Evolutionary conservation across 805 yeast genomes (phyloP), one percentile per base, ranked within the genome.

Genomic region (Saturnispora diversa): DNA sequence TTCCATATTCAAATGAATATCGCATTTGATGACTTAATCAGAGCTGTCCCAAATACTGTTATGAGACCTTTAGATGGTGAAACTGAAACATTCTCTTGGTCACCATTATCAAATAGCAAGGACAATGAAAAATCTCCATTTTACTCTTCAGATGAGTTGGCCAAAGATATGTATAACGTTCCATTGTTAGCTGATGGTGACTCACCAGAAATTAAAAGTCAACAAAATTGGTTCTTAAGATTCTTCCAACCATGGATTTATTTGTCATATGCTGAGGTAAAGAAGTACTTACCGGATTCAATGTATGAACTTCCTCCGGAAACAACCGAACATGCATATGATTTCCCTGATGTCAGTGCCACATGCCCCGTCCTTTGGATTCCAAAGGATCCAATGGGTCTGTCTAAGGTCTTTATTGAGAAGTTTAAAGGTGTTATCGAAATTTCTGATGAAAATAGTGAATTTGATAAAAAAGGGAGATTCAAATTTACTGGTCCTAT

Each of bases 311-410:
- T 63, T 27, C 73, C 72, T 16, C 66, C 69, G 20, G 49, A 50
- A 21, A 71, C 73, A 12, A 66, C 75, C 43, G 67, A 72, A 37
- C 76, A 73, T 46, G 92, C 95, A 1, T 90, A 80, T 60, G 75
- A 77, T 53, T 73, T 71, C 54, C 97, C 97, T 2, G 84, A 80
- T 6, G 77, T 80, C 13, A 64, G 75, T 21, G 80, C 80, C 0
- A 58, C 67, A 33, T 72, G 84, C 50, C 94, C 95, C 2, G 66
- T 69, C n/a, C 63, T 90, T 16, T 90, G 98, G 98, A 75, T 90
- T 53, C 94, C 97, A n/a, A 66, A 67, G 43, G 98, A 90, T 58
- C 80, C 84, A 8, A 75, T 77, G 73, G 97, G 97, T 1, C 72
- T 85, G 50, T 82, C 95, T 1, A 62, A 67, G 2, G 56, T 53